Base-by-base conservation (phyloP, 164 flowering plant genomes). In the Macadamia tetraphylla region DNA sequence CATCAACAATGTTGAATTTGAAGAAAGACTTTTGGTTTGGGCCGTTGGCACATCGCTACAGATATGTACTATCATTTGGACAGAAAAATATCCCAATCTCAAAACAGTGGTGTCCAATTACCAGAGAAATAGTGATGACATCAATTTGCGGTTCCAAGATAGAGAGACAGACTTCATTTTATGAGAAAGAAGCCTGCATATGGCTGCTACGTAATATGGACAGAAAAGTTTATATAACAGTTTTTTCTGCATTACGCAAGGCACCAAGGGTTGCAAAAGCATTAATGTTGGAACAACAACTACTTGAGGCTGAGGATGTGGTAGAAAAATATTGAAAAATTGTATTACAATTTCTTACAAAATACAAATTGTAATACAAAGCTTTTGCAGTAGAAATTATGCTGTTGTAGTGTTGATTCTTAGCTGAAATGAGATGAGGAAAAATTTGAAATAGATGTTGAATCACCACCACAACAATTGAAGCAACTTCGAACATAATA, bases 141-240 rank as follows among this genome's bases (percentile, higher is more conserved):
- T 72, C 31, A 14, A 1, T 49, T 60, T 51, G n/a, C 74, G 68
- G 49, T 66, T 74, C 52, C 23, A 13, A 42, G 56, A 55, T 43
- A 31, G 0, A 1, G 13, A 30, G 32, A 17, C 1, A 17, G 12
- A 11, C 56, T 23, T 23, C 23, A 23, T 23, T 23, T 13, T 30
- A 61, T 46, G 12, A 9, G 2, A 29, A 13, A 55, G 15, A 42
- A 29, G 77, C 81, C 30, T 62, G 77, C 42, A 35, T 23, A 23
- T 23, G 23, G 23, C 23, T n/a, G 65, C 29, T 74, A 68, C 75
- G 65, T 48, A 12, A 29, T 13, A 73, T 74, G 62, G 80, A 77
- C 14, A 60, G 71, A 60, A 65, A 67, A 62, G 23, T 23, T 0
- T 23, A 23, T 23, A 23, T 23, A 23, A 23, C 23, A 23, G 23